phyloP scores from a whole-genome alignment of 225 moss, liverwort and hornwort genomes.

The Rhytidiadelphus loreus region DNA sequence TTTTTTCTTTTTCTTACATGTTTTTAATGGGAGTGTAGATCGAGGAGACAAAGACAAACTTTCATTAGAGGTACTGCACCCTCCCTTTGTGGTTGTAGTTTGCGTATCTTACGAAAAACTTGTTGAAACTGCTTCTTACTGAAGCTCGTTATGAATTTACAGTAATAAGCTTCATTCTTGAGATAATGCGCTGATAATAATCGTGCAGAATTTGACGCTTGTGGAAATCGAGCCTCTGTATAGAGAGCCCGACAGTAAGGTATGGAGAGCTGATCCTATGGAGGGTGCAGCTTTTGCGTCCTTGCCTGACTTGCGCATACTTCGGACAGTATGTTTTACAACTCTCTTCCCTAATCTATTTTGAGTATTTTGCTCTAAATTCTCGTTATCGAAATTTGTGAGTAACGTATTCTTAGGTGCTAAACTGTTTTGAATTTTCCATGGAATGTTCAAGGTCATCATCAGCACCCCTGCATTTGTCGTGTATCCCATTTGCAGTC shows the following conservation, averaged over 20 bases:
- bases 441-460: not conserved
- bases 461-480: not conserved
- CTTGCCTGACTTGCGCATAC: slow-evolving; percentile 40
- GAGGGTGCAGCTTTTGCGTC: slow-evolving; percentile 68
- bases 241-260: slow-evolving; percentile 40
- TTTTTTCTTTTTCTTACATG: not conserved
- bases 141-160: not conserved
- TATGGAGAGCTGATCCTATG: slow-evolving; percentile 73
- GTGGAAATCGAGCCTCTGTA: slow-evolving; percentile 74
- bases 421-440: not conserved
- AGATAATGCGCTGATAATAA: not conserved
- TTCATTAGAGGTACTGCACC: slow-evolving; percentile 45
- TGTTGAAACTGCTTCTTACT: not conserved
- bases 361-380: not conserved
- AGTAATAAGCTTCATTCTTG: not conserved
- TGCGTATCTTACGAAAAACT: not conserved
- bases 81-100: not conserved
- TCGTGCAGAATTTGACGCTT: slow-evolving; percentile 58
- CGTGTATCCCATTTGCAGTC: not conserved
- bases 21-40: slow-evolving; percentile 18
- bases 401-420: not conserved
- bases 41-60: slow-evolving; percentile 68
- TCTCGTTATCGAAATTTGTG: not conserved
- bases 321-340: slow-evolving; percentile 28
- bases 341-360: not conserved